A percentile compares a stretch with the other conserved stretches of the same genome.
Conservation (phyloP, 1,284 basidiomycete species). For the Phellinidium pouzarii region DNA sequence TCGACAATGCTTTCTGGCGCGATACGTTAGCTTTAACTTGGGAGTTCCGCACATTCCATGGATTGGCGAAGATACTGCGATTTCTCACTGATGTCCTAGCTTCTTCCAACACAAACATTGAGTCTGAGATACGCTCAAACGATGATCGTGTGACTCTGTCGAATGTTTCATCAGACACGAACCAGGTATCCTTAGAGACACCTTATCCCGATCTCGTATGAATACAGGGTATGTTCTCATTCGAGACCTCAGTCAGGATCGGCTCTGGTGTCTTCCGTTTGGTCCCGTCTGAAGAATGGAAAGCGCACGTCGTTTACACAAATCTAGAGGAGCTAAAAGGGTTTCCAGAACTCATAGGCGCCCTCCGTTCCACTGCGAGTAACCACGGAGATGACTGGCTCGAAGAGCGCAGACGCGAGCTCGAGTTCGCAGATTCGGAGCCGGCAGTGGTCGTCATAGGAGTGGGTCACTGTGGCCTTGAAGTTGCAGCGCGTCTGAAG, state of each 20-base stretch:
- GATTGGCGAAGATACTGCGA: conserved; percentile 20
- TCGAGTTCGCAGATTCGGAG: conserved; percentile 32
- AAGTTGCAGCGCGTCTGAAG: conserved; percentile 52
- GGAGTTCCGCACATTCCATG: conserved; percentile 32
- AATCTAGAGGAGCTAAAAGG: conserved; percentile 52
- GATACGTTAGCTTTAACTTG: conserved; percentile 29
- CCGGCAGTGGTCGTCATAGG: conserved; percentile 53
- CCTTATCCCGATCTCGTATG: conserved; percentile 30
- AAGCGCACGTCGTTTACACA: conserved; percentile 50
- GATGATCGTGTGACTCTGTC: background rate
- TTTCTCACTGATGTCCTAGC: conserved; percentile 22
- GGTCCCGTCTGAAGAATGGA: conserved; percentile 44
- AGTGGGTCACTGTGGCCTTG: conserved; percentile 60
- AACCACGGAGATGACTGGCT: conserved; percentile 36
- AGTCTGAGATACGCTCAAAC: conserved; percentile 1
- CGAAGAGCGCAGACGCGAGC: conserved; percentile 34
- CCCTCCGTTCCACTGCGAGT: conserved; percentile 31
- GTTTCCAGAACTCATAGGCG: conserved; percentile 39
- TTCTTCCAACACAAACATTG: conserved; percentile 7
- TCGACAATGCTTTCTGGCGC: conserved; percentile 27
- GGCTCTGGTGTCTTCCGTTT: conserved; percentile 29
- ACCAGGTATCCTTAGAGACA: conserved; percentile 19
- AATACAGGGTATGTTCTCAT: conserved; percentile 30
- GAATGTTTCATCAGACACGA: conserved; percentile 1
- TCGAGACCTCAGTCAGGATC: conserved; percentile 27